phyloP scores from a whole-genome alignment of 129 eudicot species.

The Flaveria linearis region DNA sequence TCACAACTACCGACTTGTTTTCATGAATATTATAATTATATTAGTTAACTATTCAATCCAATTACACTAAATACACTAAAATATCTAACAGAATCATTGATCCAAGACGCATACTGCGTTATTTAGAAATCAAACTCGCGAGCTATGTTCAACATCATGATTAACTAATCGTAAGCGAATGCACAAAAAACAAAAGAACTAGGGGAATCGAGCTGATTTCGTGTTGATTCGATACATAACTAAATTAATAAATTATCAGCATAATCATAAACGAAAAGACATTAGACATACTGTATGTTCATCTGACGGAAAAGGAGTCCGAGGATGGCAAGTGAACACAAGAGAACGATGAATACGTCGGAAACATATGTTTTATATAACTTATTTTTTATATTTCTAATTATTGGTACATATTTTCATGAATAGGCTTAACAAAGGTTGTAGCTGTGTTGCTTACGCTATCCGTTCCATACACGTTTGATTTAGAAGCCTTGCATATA shows the following conservation, averaged over 20 bases:
- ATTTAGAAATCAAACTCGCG: not conserved
- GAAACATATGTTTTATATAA: slow-evolving; percentile 14
- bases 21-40: too few relatives aligned
- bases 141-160: not conserved
- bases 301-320: slow-evolving; percentile 98
- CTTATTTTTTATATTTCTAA: too few relatives aligned
- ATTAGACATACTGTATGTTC: slow-evolving; percentile 55
- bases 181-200: not conserved
- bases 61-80: too few relatives aligned
- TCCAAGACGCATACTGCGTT: not conserved
- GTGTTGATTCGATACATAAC: too few relatives aligned
- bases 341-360: slow-evolving; percentile 86
- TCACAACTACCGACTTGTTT: too few relatives aligned
- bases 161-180: not conserved
- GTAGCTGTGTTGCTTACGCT: too few relatives aligned
- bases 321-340: slow-evolving; percentile 90
- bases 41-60: too few relatives aligned
- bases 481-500: too few relatives aligned
- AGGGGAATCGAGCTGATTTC: too few relatives aligned
- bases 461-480: too few relatives aligned
- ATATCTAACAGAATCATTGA: not conserved
- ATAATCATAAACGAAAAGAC: not conserved
- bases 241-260: not conserved
- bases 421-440: too few relatives aligned
- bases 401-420: too few relatives aligned